These are phyloP conservation scores for Pilatotrama ljubarskyi DNA, from an alignment of 768 basidiomycete species.

Conservation along the genomic window DNA sequence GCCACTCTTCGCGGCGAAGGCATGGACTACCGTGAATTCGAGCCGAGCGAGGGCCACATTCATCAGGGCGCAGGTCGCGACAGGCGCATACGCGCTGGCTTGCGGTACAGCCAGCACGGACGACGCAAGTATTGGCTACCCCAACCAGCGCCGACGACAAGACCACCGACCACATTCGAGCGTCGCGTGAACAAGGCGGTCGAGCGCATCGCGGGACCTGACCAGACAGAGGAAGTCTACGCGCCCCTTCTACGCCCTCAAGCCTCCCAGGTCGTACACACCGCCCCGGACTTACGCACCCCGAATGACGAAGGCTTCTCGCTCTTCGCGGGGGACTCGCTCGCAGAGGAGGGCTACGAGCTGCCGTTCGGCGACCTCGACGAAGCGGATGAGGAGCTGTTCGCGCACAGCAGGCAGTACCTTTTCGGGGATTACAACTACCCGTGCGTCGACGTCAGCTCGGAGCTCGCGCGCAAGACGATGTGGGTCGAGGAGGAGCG, in stretches of 20 bases:
- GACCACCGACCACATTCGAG: slow-evolving; percentile 41
- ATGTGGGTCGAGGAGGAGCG: slow-evolving; percentile 89
- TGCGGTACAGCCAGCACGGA: slow-evolving; percentile 91
- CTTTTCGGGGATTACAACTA: slow-evolving; percentile 92
- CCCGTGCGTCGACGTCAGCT: slow-evolving; percentile 85
- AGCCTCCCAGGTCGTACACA: slow-evolving; percentile 62
- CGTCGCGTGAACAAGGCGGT: slow-evolving; percentile 45
- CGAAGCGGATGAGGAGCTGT: slow-evolving; percentile 74
- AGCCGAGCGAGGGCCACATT: slow-evolving; percentile 91
- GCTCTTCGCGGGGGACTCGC: slow-evolving; percentile 26
- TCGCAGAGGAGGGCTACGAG: slow-evolving; percentile 47
- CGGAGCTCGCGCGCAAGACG: slow-evolving; percentile 60
- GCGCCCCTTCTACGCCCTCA: slow-evolving; percentile 75
- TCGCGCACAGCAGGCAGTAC: slow-evolving; percentile 70
- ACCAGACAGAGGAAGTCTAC: slow-evolving; percentile 57
- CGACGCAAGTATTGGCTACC: slow-evolving; percentile 96
- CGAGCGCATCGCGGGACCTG: slow-evolving; percentile 40
- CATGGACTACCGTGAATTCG: slow-evolving; percentile 95
- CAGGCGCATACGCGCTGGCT: slow-evolving; percentile 83
- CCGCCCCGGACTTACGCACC: slow-evolving; percentile 54
- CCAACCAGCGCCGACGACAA: slow-evolving; percentile 47
- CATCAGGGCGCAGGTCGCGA: slow-evolving; percentile 89
- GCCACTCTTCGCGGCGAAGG: slow-evolving; percentile 83
- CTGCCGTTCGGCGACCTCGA: slow-evolving; percentile 71
- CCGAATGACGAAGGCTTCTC: slow-evolving; percentile 23